Evolutionary conservation across 768 basidiomycete genomes (phyloP).

Genomic region (Pleurotus cornucopiae): DNA sequence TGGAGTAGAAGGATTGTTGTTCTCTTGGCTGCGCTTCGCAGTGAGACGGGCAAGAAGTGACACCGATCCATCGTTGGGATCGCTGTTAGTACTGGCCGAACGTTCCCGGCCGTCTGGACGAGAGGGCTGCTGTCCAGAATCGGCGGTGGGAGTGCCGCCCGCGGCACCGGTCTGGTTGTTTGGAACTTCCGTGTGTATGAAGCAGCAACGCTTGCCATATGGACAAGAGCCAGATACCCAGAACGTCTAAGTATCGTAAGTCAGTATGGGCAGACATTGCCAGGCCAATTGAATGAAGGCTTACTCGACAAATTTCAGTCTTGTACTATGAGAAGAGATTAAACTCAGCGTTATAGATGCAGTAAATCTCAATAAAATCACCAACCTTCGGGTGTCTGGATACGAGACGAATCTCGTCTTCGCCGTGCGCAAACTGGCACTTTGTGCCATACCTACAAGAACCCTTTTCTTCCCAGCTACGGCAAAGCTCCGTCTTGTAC

Average conservation of each 20-base stretch:
- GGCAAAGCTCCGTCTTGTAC: constrained; percentile 88
- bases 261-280: constrained; percentile 8
- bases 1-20: constrained; percentile 44
- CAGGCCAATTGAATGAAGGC: constrained; percentile 19
- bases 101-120: constrained; percentile 56
- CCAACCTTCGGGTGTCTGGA: constrained; percentile 83
- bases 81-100: constrained; percentile 73
- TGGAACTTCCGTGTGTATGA: constrained; percentile 87
- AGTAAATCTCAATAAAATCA: not conserved
- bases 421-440: constrained; percentile 92
- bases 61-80: constrained; percentile 66
- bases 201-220: constrained; percentile 89
- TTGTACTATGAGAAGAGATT: constrained; percentile 59
- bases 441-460: constrained; percentile 81
- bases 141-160: constrained; percentile 27
- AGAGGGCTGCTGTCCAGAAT: constrained; percentile 49
- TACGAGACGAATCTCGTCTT: constrained; percentile 83
- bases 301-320: constrained; percentile 88
- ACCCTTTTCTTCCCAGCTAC: constrained; percentile 93
- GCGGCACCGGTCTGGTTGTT: constrained; percentile 54
- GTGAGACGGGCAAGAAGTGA: constrained; percentile 78
- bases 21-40: constrained; percentile 56
- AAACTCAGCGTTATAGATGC: not conserved
- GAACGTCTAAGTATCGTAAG: constrained; percentile 57
- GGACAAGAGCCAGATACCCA: constrained; percentile 94